phyloP scores from a whole-genome alignment of 139 green algal species.

The Tetraselmis chui region DNA sequence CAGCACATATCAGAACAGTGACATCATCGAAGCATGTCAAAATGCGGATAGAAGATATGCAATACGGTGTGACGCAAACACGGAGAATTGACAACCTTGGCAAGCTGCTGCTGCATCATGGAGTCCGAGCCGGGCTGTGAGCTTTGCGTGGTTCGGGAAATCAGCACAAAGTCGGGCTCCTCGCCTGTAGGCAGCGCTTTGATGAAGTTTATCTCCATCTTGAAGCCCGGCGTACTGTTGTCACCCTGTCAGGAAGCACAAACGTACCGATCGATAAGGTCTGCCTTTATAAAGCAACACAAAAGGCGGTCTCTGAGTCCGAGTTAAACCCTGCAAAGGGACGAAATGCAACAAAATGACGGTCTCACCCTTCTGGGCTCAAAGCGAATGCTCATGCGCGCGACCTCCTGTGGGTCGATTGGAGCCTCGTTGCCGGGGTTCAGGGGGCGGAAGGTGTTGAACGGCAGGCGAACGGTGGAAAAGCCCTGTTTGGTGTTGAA shows the following conservation, averaged over 20 bases:
- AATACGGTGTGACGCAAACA: no score
- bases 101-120: not conserved
- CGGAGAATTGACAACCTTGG: no score
- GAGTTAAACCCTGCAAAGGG: no score
- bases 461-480: conserved; percentile 73
- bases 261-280: not conserved
- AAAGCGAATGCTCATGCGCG: conserved; percentile 43
- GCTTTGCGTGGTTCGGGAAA: conserved; percentile 58
- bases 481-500: conserved; percentile 61
- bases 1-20: no score
- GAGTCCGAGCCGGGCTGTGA: not conserved
- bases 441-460: conserved; percentile 62
- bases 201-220: conserved; percentile 73
- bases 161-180: conserved; percentile 89
- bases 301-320: no score
- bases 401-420: conserved; percentile 22
- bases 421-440: not conserved
- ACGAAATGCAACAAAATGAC: no score
- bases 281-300: no score
- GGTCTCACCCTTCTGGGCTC: conserved; percentile 18
- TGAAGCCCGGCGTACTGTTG: conserved; percentile 27
- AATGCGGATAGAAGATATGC: no score
- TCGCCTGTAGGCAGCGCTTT: conserved; percentile 66
- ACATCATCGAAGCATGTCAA: no score
- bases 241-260: not conserved